Percentiles rank a stretch among this genome's conserved stretches.
These are phyloP conservation scores for Venturia effusa DNA, from an alignment of 2,329 filamentous ascomycete genomes.

Conservation along the genomic window DNA sequence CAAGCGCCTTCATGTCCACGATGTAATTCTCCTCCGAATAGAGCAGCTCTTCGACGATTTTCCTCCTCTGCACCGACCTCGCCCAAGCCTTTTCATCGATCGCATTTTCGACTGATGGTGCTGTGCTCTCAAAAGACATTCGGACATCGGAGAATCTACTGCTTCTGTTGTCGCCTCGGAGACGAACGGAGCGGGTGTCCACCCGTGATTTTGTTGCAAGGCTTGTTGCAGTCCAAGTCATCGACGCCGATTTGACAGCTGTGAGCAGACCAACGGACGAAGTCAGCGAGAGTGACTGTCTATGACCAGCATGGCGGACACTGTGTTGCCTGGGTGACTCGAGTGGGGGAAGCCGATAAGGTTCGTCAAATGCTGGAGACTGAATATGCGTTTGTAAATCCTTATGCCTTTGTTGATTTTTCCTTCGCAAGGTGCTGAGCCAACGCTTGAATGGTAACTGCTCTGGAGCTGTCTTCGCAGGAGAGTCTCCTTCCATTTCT, in stretches of 20 bases:
- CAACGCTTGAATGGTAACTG: constrained; percentile 55
- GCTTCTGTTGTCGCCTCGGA: constrained; percentile 40
- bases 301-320: constrained; percentile 16
- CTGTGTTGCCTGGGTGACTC: constrained; percentile 12
- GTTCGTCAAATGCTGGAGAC: constrained; percentile 16
- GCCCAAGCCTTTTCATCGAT: constrained; percentile 60
- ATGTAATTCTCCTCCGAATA: constrained; percentile 83
- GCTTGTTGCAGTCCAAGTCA: constrained; percentile 66
- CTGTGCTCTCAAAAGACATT: constrained; percentile 47
- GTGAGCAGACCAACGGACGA: constrained; percentile 72
- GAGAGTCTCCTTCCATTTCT: constrained; percentile 4
- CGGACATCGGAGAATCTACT: constrained; percentile 50
- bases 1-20: constrained; percentile 73
- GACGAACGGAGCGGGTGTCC: not conserved
- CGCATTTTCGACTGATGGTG: constrained; percentile 31
- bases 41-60: constrained; percentile 76
- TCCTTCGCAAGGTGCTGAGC: constrained; percentile 58
- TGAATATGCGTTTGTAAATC: constrained; percentile 17
- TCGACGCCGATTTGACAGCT: constrained; percentile 69
- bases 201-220: constrained; percentile 48
- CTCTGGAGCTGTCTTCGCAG: constrained; percentile 10
- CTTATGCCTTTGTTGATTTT: constrained; percentile 26
- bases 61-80: constrained; percentile 63
- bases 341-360: not conserved
- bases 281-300: constrained; percentile 46